These are phyloP conservation scores for Ascocoryne sarcoides DNA, from an alignment of 2,329 filamentous ascomycete species.

Conservation along the genomic window DNA sequence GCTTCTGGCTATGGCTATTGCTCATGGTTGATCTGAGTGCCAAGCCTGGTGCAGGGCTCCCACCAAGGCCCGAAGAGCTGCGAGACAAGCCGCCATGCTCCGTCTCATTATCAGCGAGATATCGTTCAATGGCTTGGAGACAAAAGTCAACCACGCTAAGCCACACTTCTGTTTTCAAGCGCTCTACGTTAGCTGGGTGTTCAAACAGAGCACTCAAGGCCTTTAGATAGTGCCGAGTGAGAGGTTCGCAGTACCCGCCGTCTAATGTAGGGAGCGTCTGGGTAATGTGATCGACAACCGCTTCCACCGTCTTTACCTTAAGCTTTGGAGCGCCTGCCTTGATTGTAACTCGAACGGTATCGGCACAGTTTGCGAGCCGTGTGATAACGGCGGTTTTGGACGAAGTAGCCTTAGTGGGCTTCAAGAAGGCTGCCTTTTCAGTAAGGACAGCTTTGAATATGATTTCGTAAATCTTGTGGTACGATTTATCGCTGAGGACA, in stretches of 20 bases:
- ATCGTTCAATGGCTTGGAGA: constrained; percentile 48
- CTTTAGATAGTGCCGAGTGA: constrained; percentile 72
- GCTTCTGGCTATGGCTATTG: constrained; percentile 27
- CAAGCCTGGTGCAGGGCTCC: constrained; percentile 13
- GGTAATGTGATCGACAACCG: constrained; percentile 72
- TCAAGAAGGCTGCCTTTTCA: constrained; percentile 59
- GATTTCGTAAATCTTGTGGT: constrained; percentile 70
- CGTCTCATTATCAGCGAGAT: constrained; percentile 28
- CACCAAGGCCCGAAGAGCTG: constrained; percentile 14
- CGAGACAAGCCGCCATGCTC: constrained; percentile 11
- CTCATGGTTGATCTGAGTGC: constrained; percentile 20
- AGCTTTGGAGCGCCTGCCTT: constrained; percentile 60
- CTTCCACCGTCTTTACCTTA: constrained; percentile 67
- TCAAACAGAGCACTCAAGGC: constrained; percentile 61
- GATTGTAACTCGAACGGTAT: constrained; percentile 62
- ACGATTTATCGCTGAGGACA: constrained; percentile 64
- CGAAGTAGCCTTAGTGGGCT: constrained; percentile 42
- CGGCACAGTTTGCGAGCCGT: constrained; percentile 60
- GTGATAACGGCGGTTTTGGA: constrained; percentile 40
- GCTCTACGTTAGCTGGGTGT: constrained; percentile 70
- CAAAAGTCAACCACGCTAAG: constrained; percentile 43
- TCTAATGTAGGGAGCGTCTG: constrained; percentile 58
- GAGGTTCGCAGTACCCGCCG: constrained; percentile 56
- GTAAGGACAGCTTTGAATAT: constrained; percentile 61
- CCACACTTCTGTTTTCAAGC: constrained; percentile 50